phyloP scores from a whole-genome alignment of 768 basidiomycete species.

The Mycena pura region DNA sequence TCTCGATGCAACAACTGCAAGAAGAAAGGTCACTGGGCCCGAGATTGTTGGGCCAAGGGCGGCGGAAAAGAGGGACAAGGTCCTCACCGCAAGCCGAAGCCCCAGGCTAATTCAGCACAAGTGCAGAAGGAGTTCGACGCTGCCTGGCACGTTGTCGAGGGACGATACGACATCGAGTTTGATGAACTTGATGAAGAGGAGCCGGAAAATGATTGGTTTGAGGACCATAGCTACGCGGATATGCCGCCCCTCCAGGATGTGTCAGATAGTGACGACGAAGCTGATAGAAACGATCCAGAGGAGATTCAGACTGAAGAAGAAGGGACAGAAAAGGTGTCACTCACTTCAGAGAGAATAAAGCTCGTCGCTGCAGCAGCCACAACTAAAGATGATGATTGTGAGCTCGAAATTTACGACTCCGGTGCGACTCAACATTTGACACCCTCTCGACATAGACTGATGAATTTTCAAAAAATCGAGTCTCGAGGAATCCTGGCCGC shows the following conservation, averaged over 20 bases:
- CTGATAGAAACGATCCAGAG: neutral
- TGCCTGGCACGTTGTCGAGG: too few relatives aligned
- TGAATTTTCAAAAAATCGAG: constrained; percentile 33
- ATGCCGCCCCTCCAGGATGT: neutral
- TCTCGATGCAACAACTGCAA: too few relatives aligned
- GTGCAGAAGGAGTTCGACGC: too few relatives aligned
- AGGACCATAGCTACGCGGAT: neutral
- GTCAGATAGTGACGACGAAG: neutral
- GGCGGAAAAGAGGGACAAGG: too few relatives aligned
- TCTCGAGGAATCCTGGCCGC: constrained; percentile 38
- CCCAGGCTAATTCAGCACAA: too few relatives aligned
- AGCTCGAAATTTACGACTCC: constrained; percentile 41
- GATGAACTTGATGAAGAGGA: too few relatives aligned
- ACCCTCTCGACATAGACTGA: constrained; percentile 36
- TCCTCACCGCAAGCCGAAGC: too few relatives aligned
- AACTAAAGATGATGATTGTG: neutral
- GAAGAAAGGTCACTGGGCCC: too few relatives aligned
- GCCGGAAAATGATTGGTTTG: too few relatives aligned
- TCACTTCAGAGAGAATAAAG: neutral
- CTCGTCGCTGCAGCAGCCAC: neutral
- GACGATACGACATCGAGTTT: too few relatives aligned
- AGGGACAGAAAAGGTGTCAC: neutral
- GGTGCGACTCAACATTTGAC: constrained; percentile 45
- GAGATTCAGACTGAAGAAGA: neutral
- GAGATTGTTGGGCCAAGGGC: too few relatives aligned